Conservation (phyloP, 345 rosid genomes). For the Firmiana major region DNA sequence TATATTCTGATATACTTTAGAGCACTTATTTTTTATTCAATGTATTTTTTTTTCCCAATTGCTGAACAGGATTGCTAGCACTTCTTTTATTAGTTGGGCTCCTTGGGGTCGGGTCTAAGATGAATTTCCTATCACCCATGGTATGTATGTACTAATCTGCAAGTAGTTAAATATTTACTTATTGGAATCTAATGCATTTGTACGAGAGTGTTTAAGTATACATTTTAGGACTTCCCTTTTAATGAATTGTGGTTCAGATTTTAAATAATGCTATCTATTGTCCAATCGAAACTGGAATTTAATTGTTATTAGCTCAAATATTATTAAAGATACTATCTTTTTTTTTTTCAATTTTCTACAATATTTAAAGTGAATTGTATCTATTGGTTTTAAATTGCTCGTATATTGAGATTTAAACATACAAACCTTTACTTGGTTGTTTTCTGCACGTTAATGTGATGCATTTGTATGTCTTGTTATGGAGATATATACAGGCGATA, state of each 20-base stretch:
- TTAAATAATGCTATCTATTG: neutral
- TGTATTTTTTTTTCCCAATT: neutral
- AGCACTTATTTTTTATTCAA: neutral
- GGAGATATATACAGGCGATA: slow-evolving; percentile 47
- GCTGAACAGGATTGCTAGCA: slow-evolving; percentile 49
- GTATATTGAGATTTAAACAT: neutral
- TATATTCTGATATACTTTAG: neutral
- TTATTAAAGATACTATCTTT: neutral
- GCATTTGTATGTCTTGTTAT: neutral
- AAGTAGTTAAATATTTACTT: neutral
- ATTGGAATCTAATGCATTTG: neutral
- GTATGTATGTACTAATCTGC: slow-evolving; percentile 32
- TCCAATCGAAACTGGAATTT: neutral
- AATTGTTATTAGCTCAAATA: neutral
- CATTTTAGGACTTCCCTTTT: neutral
- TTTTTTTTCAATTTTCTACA: neutral
- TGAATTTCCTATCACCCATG: slow-evolving; percentile 52
- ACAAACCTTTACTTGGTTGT: neutral
- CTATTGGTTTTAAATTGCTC: neutral
- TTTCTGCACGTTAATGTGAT: slow-evolving; percentile 7
- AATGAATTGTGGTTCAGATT: neutral
- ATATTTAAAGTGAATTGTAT: neutral
- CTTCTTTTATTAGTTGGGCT: slow-evolving; percentile 50
- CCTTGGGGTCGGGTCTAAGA: slow-evolving; percentile 52
- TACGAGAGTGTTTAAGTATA: neutral